phyloP scores from a whole-genome alignment of 2,329 filamentous ascomycete genomes.

The Geosmithia flava region DNA sequence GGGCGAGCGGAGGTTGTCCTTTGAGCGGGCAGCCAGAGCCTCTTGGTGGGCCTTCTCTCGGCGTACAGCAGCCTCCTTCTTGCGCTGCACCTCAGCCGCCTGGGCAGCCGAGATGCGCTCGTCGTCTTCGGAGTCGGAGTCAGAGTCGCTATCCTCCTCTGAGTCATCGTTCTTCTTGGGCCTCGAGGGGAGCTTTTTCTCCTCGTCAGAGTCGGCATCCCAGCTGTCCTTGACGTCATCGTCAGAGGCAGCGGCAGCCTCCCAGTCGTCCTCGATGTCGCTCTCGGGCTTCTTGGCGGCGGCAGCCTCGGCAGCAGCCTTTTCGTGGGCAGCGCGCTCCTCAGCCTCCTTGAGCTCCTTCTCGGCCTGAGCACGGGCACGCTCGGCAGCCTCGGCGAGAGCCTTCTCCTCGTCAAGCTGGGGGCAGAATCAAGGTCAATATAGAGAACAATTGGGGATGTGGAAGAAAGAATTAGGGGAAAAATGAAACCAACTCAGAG shows the following conservation, averaged over 20 bases:
- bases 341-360: constrained; percentile 49
- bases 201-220: constrained; percentile 72
- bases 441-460: background rate
- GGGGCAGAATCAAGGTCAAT: background rate
- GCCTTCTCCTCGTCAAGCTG: constrained; percentile 66
- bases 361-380: constrained; percentile 56
- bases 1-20: constrained; percentile 88
- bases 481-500: background rate
- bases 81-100: constrained; percentile 61
- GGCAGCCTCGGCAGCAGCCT: constrained; percentile 43
- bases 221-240: constrained; percentile 85
- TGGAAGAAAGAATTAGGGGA: constrained; percentile 3
- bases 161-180: constrained; percentile 27
- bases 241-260: constrained; percentile 66
- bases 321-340: constrained; percentile 44
- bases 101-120: constrained; percentile 65
- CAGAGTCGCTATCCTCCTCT: constrained; percentile 23
- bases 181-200: constrained; percentile 2
- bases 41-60: constrained; percentile 85
- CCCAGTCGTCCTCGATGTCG: constrained; percentile 74
- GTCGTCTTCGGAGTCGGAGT: constrained; percentile 14
- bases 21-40: constrained; percentile 79
- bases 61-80: constrained; percentile 79
- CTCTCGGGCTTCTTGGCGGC: constrained; percentile 43
- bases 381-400: constrained; percentile 66